Conservation (phyloP, 495 filamentous ascomycete genomes). For the Aspergillus funiculosus region DNA sequence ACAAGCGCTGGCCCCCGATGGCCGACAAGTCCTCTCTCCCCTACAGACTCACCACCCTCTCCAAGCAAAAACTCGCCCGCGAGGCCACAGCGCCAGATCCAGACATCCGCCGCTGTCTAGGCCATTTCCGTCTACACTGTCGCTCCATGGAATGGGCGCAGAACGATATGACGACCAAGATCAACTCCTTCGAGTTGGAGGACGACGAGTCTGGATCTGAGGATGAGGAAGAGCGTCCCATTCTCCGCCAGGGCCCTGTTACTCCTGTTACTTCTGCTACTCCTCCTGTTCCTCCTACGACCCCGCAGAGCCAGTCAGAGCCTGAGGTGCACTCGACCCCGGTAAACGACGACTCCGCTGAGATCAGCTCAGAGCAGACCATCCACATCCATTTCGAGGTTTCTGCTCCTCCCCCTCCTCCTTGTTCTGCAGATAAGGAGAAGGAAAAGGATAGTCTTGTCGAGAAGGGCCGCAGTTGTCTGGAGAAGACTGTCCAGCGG, state of each 20-base stretch:
- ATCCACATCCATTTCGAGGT: conserved; percentile 17
- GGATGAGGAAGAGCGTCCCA: conserved; percentile 30
- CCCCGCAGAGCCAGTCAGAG: neutral
- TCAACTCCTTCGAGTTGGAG: conserved; percentile 41
- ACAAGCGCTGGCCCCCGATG: conserved; percentile 40
- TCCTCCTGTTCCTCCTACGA: neutral
- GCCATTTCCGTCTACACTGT: conserved; percentile 38
- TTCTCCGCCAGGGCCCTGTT: no score
- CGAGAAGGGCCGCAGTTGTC: conserved; percentile 21
- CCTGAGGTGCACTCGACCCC: neutral
- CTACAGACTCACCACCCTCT: conserved; percentile 40
- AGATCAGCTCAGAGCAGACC: conserved; percentile 5
- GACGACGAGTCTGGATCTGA: conserved; percentile 28
- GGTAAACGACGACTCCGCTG: no score
- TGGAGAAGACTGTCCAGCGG: conserved; percentile 19
- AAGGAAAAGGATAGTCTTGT: conserved; percentile 18
- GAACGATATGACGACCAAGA: conserved; percentile 39
- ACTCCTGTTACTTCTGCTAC: no score
- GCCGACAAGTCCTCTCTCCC: conserved; percentile 39
- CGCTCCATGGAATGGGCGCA: conserved; percentile 38
- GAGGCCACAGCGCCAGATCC: conserved; percentile 40
- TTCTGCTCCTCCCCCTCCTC: neutral
- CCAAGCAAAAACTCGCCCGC: conserved; percentile 38
- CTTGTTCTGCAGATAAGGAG: conserved; percentile 9
- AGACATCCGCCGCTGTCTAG: conserved; percentile 39